A percentile compares a stretch with the other conserved stretches of the same genome.
Evolutionary conservation across 2,329 filamentous ascomycete genomes (phyloP).

Genomic region (Beauveria bassiana): DNA sequence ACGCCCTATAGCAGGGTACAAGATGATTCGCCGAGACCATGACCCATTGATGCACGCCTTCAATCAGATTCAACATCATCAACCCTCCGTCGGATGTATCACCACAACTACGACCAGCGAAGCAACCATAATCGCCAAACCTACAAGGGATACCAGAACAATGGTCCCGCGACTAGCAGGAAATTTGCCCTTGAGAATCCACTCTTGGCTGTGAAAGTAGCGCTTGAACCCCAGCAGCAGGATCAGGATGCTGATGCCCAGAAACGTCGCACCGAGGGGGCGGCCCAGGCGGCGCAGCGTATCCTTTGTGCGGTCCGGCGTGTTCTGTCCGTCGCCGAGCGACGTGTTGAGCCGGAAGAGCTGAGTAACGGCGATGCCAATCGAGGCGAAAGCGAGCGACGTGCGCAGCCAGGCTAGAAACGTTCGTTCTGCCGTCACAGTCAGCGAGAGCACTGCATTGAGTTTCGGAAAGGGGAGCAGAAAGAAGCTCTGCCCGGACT

Average conservation of each 20-base stretch:
- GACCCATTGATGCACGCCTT: background rate
- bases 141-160: slow-evolving; percentile 58
- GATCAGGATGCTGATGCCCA: slow-evolving; percentile 67
- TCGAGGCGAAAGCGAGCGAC: slow-evolving; percentile 71
- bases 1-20: background rate
- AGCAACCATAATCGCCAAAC: slow-evolving; percentile 53
- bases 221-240: slow-evolving; percentile 70
- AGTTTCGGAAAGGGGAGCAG: background rate
- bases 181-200: slow-evolving; percentile 73
- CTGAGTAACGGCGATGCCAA: slow-evolving; percentile 77
- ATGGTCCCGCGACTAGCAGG: slow-evolving; percentile 71
- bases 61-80: background rate
- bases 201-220: slow-evolving; percentile 71
- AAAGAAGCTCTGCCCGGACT: slow-evolving; percentile 12
- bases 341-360: slow-evolving; percentile 75
- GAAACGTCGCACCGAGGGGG: slow-evolving; percentile 68
- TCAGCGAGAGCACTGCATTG: background rate
- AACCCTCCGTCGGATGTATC: slow-evolving; percentile 32
- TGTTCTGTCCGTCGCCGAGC: slow-evolving; percentile 31
- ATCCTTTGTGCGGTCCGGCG: slow-evolving; percentile 17
- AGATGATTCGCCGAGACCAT: background rate
- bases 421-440: slow-evolving; percentile 55
- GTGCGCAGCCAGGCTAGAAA: slow-evolving; percentile 82
- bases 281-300: slow-evolving; percentile 59
- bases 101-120: slow-evolving; percentile 53